Evolutionary conservation across 164 flowering plant species (phyloP), one percentile per base, ranked within the genome.

Genomic region (Macadamia tetraphylla): DNA sequence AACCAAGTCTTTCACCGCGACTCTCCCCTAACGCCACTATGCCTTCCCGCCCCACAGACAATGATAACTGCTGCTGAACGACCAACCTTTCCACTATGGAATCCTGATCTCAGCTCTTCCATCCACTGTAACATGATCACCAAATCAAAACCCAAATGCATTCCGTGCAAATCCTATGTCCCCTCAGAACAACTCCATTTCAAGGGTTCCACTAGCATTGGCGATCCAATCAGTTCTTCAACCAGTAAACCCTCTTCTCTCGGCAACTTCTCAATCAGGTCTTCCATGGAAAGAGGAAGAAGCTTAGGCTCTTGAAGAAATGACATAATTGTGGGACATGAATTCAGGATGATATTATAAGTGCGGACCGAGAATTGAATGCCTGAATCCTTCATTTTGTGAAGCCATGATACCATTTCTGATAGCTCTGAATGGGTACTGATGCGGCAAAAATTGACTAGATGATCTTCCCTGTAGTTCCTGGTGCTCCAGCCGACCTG

Each of bases 81-180:
- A 42, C 69, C 11, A 51, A 17, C 3, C 75, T 68, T 23, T 11
- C 29, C 83, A 15, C 52, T 57, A 9, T 31, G 13, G 63, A 85
- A 77, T 71, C 80, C 82, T 23, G 10, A 15, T 32, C 62, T 79
- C 76, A 85, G 31, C 79, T 84, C 88, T 67, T 23, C 23, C 0
- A 23, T 23, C 23, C 23, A 23, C 23, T 23, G 23, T 23, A 23
- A 23, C 23, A 23, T 85, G 61, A 88, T 82, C 82, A 94, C 62
- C 71, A 85, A 94, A 1, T 92, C 87, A 48, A 89, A 69, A 43
- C 86, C 80, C 77, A 84, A 58, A 68, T 91, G 93, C 91, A 91
- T 83, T 53, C 97, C 97, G 68, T 94, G 98, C 81, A 94, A 77
- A 78, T 94, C 98, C 83, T 91, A 64, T 78, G 84, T 91, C 61